A percentile compares a stretch with the other conserved stretches of the same genome.
Conservation (phyloP, 139 green algal genomes). For the Ettlia oleoabundans region DNA sequence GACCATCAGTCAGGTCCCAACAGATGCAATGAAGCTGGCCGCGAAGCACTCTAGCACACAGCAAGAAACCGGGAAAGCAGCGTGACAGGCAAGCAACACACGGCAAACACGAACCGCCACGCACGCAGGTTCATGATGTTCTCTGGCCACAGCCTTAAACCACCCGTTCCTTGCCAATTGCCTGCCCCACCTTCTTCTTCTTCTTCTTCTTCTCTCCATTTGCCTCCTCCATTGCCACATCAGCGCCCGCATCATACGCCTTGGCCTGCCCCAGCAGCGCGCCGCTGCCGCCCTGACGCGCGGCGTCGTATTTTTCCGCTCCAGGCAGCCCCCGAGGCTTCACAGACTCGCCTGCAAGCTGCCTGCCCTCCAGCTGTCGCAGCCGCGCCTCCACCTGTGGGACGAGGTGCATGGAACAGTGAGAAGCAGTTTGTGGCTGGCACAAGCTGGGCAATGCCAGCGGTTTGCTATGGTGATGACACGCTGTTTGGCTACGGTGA, state of each 20-base stretch:
- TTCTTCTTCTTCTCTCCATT: conserved; percentile 62
- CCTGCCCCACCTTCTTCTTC: conserved; percentile 56
- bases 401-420: background rate
- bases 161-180: no score
- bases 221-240: conserved; percentile 58
- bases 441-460: no score
- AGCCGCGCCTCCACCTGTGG: conserved; percentile 90
- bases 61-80: no score
- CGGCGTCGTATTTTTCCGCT: conserved; percentile 76
- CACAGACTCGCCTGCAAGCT: conserved; percentile 65
- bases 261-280: conserved; percentile 60
- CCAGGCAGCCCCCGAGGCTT: conserved; percentile 49
- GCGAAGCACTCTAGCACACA: no score
- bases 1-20: background rate
- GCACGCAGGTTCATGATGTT: no score
- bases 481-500: no score
- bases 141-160: no score
- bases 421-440: background rate
- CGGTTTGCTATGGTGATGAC: no score
- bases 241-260: conserved; percentile 88
- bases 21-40: no score
- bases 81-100: background rate
- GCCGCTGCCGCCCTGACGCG: conserved; percentile 51
- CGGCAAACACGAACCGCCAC: no score
- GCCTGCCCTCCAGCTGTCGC: conserved; percentile 90